Evolutionary conservation across 257 asterid species (phyloP).

Genomic region (Jaltomata sinuosa): DNA sequence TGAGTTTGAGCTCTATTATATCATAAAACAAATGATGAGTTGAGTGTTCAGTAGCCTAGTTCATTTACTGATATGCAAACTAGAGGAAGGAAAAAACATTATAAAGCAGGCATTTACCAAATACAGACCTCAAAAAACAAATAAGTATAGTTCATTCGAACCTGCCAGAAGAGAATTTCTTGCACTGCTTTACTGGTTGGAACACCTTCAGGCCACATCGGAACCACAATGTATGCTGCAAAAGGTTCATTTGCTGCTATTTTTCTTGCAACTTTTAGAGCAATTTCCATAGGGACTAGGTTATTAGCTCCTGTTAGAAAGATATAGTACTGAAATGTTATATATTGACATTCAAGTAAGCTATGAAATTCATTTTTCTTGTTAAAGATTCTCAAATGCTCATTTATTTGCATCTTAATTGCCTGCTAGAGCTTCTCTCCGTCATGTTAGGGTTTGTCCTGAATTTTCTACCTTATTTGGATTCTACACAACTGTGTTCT

Average conservation of each 20-base stretch:
- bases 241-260: neutral
- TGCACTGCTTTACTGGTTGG: neutral
- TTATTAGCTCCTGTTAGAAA: neutral
- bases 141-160: neutral
- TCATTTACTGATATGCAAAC: neutral
- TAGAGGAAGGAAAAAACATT: neutral
- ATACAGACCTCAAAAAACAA: neutral
- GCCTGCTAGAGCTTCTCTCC: neutral
- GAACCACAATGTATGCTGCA: neutral
- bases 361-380: neutral
- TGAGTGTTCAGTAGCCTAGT: neutral
- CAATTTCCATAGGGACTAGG: neutral
- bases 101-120: neutral
- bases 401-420: neutral
- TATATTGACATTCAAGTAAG: neutral
- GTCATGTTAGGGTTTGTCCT: too few species aligned
- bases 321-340: neutral
- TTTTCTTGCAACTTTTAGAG: neutral
- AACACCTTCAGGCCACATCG: neutral
- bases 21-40: neutral
- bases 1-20: neutral
- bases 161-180: neutral
- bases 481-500: too few species aligned
- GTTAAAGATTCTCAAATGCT: neutral
- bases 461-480: too few species aligned